Evolutionary conservation across 768 basidiomycete genomes (phyloP).

Genomic region (Collybia nuda): DNA sequence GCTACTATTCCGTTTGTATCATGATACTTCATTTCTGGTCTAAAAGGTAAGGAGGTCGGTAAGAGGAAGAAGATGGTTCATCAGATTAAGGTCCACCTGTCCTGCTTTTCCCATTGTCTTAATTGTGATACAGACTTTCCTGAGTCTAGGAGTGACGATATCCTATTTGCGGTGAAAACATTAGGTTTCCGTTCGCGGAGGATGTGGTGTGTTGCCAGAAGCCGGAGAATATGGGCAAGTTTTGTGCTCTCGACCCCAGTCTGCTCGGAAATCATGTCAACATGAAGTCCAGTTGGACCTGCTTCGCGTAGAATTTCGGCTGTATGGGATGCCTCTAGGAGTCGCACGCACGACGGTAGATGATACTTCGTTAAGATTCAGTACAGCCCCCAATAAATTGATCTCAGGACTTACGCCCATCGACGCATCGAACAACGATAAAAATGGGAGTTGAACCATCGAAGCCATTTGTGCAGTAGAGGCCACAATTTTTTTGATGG

Average conservation of each 20-base stretch:
- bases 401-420: constrained; percentile 55
- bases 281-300: constrained; percentile 52
- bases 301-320: constrained; percentile 70
- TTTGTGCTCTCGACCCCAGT: constrained; percentile 47
- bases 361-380: constrained; percentile 52
- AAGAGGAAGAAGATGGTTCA: not conserved
- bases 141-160: constrained; percentile 68
- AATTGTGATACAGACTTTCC: constrained; percentile 56
- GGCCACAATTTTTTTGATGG: constrained; percentile 64
- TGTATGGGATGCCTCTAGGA: constrained; percentile 70
- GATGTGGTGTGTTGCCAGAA: constrained; percentile 79
- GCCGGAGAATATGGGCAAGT: constrained; percentile 70
- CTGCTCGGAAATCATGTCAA: constrained; percentile 40
- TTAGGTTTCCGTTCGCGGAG: constrained; percentile 68
- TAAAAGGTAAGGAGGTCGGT: constrained; percentile 18
- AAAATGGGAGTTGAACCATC: constrained; percentile 66
- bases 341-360: constrained; percentile 70
- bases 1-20: constrained; percentile 67
- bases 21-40: constrained; percentile 65
- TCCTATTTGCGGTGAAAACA: constrained; percentile 70
- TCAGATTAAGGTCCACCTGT: constrained; percentile 36
- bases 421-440: constrained; percentile 69
- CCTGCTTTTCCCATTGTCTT: constrained; percentile 29
- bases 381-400: not conserved
- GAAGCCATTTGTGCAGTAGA: constrained; percentile 68